phyloP scores from a whole-genome alignment of 306 rosid genomes.

The Quercus mongolica region DNA sequence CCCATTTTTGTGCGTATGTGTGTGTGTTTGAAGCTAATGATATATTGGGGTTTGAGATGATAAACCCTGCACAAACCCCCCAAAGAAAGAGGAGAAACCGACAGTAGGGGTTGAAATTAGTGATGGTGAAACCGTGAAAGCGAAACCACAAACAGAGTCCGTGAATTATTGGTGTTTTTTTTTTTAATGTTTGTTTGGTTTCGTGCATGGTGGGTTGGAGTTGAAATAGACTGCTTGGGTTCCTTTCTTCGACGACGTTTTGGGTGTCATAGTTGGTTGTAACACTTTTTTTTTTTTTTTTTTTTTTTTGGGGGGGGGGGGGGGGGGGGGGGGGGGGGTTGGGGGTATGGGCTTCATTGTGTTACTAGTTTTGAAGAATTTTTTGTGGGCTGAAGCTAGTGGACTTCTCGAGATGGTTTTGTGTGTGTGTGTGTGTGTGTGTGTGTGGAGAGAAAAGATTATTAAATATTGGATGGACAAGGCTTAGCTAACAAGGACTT shows the following conservation, averaged over 20 bases:
- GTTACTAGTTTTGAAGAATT: no score
- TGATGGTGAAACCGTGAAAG: not conserved
- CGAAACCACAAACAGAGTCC: not conserved
- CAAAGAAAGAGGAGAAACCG: not conserved
- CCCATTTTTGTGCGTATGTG: conserved; percentile 34
- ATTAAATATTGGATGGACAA: no score
- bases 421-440: no score
- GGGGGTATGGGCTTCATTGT: not conserved
- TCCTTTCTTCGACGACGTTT: not conserved
- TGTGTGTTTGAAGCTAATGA: not conserved
- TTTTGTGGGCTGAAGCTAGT: no score
- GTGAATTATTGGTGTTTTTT: conserved; percentile 4
- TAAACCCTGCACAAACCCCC: conserved; percentile 52
- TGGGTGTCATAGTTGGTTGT: not conserved
- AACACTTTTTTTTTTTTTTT: no score
- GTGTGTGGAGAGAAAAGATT: no score
- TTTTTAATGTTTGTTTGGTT: conserved; percentile 10
- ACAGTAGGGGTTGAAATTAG: conserved; percentile 3
- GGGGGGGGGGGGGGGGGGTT: no score
- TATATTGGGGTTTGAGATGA: not conserved
- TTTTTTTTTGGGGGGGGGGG: no score
- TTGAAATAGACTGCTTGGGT: not conserved
- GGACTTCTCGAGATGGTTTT: no score
- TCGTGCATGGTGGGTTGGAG: not conserved
- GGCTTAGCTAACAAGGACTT: no score